Evolutionary conservation across 768 basidiomycete species (phyloP).

Genomic region (Leccinum longicurvipes): DNA sequence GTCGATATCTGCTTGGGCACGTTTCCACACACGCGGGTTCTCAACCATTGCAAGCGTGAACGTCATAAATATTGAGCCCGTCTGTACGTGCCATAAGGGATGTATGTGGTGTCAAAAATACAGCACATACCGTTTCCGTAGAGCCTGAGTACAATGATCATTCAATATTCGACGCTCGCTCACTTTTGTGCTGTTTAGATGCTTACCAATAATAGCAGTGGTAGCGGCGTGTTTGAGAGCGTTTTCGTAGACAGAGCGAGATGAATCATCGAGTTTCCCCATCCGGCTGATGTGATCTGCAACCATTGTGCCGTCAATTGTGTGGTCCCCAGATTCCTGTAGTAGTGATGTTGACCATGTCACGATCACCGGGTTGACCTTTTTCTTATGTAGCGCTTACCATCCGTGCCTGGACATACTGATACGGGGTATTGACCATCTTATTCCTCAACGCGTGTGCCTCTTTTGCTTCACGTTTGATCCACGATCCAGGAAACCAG

Average conservation of each 20-base stretch:
- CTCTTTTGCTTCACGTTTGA: slow-evolving; percentile 31
- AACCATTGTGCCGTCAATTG: background rate
- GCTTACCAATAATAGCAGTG: slow-evolving; percentile 13
- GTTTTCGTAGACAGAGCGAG: slow-evolving; percentile 1
- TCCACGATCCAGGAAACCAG: slow-evolving; percentile 40
- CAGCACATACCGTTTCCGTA: slow-evolving; percentile 7
- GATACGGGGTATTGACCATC: slow-evolving; percentile 21
- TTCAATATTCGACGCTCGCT: background rate
- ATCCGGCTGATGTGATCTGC: slow-evolving; percentile 15
- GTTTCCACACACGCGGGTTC: background rate
- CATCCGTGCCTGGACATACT: slow-evolving; percentile 26
- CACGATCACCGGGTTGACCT: background rate
- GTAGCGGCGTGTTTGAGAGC: slow-evolving; percentile 8
- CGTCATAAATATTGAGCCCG: background rate
- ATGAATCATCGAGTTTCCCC: slow-evolving; percentile 9
- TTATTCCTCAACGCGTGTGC: background rate
- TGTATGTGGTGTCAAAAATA: no score
- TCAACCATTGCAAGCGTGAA: background rate
- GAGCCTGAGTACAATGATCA: background rate
- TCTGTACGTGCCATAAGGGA: slow-evolving; percentile 1
- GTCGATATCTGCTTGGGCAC: background rate
- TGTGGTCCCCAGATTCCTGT: background rate
- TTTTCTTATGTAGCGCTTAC: slow-evolving; percentile 7
- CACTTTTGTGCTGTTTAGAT: background rate
- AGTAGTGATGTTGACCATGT: background rate